phyloP scores from a whole-genome alignment of 2,329 filamentous ascomycete species.

The Colletotrichum limetticola region DNA sequence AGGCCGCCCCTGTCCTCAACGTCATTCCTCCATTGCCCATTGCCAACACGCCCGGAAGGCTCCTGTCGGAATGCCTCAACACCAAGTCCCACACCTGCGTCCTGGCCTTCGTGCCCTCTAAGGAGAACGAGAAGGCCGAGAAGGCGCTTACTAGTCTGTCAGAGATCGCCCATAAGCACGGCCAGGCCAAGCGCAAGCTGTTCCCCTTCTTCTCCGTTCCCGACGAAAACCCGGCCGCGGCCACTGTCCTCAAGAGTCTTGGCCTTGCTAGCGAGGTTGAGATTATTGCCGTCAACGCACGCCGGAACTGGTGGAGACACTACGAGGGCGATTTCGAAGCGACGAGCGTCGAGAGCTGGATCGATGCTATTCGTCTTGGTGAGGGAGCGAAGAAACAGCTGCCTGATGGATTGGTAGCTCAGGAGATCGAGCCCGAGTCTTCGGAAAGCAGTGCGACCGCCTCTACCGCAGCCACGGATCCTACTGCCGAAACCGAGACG shows the following conservation, averaged over 20 bases:
- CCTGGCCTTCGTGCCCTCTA: constrained; percentile 74
- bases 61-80: constrained; percentile 78
- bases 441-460: constrained; percentile 4
- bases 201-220: constrained; percentile 89
- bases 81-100: constrained; percentile 85
- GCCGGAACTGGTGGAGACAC: constrained; percentile 85
- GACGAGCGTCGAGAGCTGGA: constrained; percentile 80
- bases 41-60: constrained; percentile 71
- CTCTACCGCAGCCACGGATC: constrained; percentile 32
- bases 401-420: constrained; percentile 68
- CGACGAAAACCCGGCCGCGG: constrained; percentile 46
- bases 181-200: constrained; percentile 70
- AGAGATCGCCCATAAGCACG: constrained; percentile 81
- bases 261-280: constrained; percentile 71
- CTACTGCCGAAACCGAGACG: constrained; percentile 36
- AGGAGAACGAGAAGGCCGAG: constrained; percentile 59
- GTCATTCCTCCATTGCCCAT: constrained; percentile 71
- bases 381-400: constrained; percentile 84
- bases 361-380: constrained; percentile 90
- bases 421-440: constrained; percentile 33
- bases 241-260: constrained; percentile 67
- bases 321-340: constrained; percentile 72
- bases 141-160: constrained; percentile 73
- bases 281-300: constrained; percentile 85
- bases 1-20: constrained; percentile 34